Evolutionary conservation across 2,329 filamentous ascomycete genomes (phyloP).

Genomic region (Elsinoe arachidis): DNA sequence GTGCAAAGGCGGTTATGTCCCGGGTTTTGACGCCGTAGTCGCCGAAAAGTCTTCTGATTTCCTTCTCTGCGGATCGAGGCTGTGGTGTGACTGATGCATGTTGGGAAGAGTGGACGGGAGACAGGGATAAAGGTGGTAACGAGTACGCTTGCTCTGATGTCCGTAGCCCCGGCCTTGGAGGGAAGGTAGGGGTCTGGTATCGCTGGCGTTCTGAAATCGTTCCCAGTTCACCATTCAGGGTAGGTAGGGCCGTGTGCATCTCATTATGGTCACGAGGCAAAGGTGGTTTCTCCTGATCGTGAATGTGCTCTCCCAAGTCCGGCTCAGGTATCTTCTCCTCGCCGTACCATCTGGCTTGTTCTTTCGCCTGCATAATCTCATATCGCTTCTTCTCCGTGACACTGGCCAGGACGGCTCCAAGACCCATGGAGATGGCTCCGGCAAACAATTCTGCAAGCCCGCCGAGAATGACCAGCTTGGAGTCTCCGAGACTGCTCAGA

Average conservation of each 20-base stretch:
- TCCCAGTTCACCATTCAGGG: too few relatives aligned
- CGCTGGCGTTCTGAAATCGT: too few relatives aligned
- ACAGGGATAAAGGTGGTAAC: too few relatives aligned
- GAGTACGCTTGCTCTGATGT: too few relatives aligned
- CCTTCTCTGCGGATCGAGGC: conserved; percentile 17
- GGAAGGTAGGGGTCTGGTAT: too few relatives aligned
- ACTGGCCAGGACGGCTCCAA: conserved; percentile 64
- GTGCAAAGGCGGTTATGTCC: conserved; percentile 40
- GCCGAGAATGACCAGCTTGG: conserved; percentile 42
- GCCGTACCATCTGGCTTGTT: conserved; percentile 26
- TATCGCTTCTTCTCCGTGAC: conserved; percentile 47
- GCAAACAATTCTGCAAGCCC: conserved; percentile 68
- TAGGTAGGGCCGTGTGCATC: too few relatives aligned
- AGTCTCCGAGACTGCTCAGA: conserved; percentile 43
- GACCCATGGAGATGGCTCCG: conserved; percentile 68
- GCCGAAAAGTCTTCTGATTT: conserved; percentile 39
- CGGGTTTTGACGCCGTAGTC: conserved; percentile 41
- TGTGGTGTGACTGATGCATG: background rate
- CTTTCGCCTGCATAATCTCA: conserved; percentile 41
- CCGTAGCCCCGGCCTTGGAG: too few relatives aligned
- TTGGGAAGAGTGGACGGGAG: too few relatives aligned
- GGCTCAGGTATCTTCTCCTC: background rate
- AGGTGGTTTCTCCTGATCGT: background rate
- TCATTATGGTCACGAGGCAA: too few relatives aligned
- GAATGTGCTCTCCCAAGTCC: background rate